These are phyloP conservation scores for Brettanomyces sp. DNA, from an alignment of 805 yeast genomes.

Conservation along the genomic window DNA sequence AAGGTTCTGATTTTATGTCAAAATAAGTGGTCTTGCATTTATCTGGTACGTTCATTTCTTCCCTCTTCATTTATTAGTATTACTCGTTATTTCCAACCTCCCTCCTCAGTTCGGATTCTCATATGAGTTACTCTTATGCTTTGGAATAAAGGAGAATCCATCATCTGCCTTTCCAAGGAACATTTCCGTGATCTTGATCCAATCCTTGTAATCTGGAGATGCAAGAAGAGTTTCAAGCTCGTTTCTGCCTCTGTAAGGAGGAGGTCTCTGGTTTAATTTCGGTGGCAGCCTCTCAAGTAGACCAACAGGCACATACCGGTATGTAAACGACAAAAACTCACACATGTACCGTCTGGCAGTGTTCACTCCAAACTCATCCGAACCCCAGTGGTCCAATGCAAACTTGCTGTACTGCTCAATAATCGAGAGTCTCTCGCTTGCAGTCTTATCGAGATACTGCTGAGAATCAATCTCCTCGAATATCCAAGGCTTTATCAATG, in stretches of 20 bases:
- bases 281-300: conserved; percentile 84
- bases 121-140: conserved; percentile 88
- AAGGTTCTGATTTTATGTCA: no score
- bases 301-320: conserved; percentile 91
- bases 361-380: conserved; percentile 89
- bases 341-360: conserved; percentile 84
- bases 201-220: conserved; percentile 76
- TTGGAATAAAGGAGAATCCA: conserved; percentile 74
- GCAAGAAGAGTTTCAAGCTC: conserved; percentile 88
- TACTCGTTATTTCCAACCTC: background rate
- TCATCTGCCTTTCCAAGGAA: conserved; percentile 81
- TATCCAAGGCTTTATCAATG: conserved; percentile 97
- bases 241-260: conserved; percentile 84
- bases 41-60: background rate
- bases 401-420: conserved; percentile 59
- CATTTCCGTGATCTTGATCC: conserved; percentile 95
- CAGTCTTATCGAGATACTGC: conserved; percentile 83
- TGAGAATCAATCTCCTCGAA: conserved; percentile 88
- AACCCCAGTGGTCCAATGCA: conserved; percentile 96
- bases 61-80: background rate
- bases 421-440: conserved; percentile 80
- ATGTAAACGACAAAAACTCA: conserved; percentile 90
- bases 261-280: conserved; percentile 86
- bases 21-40: no score
- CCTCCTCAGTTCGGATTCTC: conserved; percentile 14